Evolutionary conservation across 345 rosid genomes (phyloP), one percentile per base, ranked within the genome.

Genomic region (Cardiospermum halicacabum): DNA sequence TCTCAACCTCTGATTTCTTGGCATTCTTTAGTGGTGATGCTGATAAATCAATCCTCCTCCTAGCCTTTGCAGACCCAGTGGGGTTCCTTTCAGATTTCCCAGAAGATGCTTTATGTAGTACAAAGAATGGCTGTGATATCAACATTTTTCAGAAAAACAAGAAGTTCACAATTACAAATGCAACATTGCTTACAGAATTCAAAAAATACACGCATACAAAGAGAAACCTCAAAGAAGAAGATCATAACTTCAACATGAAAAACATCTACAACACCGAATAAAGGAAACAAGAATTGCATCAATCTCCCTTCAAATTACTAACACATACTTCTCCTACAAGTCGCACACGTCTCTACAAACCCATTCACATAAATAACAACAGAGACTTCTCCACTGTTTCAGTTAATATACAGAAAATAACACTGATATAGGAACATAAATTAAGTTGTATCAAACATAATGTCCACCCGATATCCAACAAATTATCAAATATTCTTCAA

Each of bases 71-170:
- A 3, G 60, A 58, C 71, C 69, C 79, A 16, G 53, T 69, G 45
- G 76, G 65, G 34, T 78, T 84, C 56, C 70, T 74, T 11, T 69
- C 76, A 10, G 76, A 47, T 39, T 69, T 87, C 61, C 63, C 68
- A 50, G 73, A 69, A 7, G 78, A 72, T 8, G 80, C 86, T 66
- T 81, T 74, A 60, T 77, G 90, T 39, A 89, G 92, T 22, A 83
- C 72, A 69, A 78, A 84, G 69, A 86, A 82, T 6, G 90, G 84
- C 96, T 90, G 89, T 58, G 39, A 70, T 34, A 34, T 34, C 39
- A 7, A 11, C 39, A 34, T n/a, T 34, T 34, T 2, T 34, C 39
- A 34, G 39, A 34, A 34, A 34, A 34, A 4, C 39, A 34, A 11
- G 9, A 34, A 34, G 10, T 4, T 34, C 39, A n/a, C 10, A 34